A percentile compares a stretch with the other conserved stretches of the same genome.
Evolutionary conservation across 805 yeast species (phyloP).

Genomic region (Myxozyma nipponensis): DNA sequence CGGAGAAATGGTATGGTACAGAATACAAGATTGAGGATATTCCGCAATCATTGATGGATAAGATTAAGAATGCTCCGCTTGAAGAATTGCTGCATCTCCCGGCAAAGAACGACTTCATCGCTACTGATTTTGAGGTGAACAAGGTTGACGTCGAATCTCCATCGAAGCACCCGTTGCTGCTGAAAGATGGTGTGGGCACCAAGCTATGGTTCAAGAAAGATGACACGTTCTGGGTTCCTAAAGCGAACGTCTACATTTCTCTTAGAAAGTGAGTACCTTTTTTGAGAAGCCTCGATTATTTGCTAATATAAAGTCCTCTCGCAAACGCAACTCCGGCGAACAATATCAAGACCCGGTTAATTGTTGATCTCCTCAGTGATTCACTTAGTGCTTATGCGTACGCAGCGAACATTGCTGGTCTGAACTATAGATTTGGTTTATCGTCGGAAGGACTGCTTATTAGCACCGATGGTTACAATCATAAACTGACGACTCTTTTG

Average conservation of each 20-base stretch:
- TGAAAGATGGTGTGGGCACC: conserved; percentile 49
- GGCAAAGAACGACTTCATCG: conserved; percentile 71
- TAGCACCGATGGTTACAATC: conserved; percentile 74
- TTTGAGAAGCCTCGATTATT: background rate
- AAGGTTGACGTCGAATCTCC: conserved; percentile 40
- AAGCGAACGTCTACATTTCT: conserved; percentile 64
- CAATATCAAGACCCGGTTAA: conserved; percentile 56
- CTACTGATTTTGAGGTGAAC: conserved; percentile 67
- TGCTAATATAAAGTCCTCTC: conserved; percentile 43
- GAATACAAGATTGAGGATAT: conserved; percentile 56
- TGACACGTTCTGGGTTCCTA: conserved; percentile 84
- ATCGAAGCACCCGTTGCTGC: conserved; percentile 55
- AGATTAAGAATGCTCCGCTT: conserved; percentile 36
- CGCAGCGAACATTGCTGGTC: conserved; percentile 79
- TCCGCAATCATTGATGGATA: conserved; percentile 39
- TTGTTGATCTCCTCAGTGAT: conserved; percentile 70
- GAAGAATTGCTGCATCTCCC: conserved; percentile 55
- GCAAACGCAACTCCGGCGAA: conserved; percentile 57
- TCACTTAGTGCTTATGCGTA: conserved; percentile 71
- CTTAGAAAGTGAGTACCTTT: conserved; percentile 45
- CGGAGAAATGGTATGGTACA: conserved; percentile 90
- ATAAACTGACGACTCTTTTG: conserved; percentile 65
- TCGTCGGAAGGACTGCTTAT: conserved; percentile 70
- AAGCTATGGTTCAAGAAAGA: conserved; percentile 87
- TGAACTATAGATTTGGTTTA: conserved; percentile 53